phyloP scores from a whole-genome alignment of 2,329 filamentous ascomycete genomes.

The Talaromyces sp. region DNA sequence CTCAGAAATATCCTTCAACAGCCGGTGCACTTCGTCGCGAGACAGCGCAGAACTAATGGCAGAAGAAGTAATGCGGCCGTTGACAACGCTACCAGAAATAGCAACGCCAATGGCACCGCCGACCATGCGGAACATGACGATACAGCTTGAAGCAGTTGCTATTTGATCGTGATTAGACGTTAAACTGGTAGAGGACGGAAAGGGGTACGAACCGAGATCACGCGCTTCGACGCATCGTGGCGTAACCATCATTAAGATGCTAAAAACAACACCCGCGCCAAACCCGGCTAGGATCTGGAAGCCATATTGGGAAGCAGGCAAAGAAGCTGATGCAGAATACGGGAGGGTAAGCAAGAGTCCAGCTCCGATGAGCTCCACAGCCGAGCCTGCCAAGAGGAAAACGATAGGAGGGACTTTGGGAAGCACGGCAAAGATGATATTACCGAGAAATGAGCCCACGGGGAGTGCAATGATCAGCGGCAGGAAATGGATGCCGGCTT shows the following conservation, averaged over 20 bases:
- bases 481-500: slow-evolving; percentile 21
- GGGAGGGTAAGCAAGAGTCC: not conserved
- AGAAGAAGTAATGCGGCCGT: slow-evolving; percentile 8
- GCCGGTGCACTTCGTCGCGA: not conserved
- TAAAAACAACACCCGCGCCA: slow-evolving; percentile 18
- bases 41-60: not conserved
- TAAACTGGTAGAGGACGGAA: not conserved
- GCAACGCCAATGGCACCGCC: slow-evolving; percentile 22
- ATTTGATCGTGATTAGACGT: not conserved
- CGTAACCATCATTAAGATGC: slow-evolving; percentile 17
- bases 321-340: not conserved
- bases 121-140: slow-evolving; percentile 21
- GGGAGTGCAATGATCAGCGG: slow-evolving; percentile 7
- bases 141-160: slow-evolving; percentile 15
- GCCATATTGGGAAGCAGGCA: not conserved
- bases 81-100: slow-evolving; percentile 21
- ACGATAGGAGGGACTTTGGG: not conserved
- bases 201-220: slow-evolving; percentile 18
- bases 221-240: slow-evolving; percentile 21
- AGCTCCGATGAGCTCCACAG: not conserved
- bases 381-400: not conserved
- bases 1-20: not conserved
- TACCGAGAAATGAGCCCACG: not conserved
- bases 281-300: slow-evolving; percentile 10
- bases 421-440: not conserved